Evolutionary conservation across 2,329 filamentous ascomycete genomes (phyloP).

Genomic region (Didymellaceae sp.): DNA sequence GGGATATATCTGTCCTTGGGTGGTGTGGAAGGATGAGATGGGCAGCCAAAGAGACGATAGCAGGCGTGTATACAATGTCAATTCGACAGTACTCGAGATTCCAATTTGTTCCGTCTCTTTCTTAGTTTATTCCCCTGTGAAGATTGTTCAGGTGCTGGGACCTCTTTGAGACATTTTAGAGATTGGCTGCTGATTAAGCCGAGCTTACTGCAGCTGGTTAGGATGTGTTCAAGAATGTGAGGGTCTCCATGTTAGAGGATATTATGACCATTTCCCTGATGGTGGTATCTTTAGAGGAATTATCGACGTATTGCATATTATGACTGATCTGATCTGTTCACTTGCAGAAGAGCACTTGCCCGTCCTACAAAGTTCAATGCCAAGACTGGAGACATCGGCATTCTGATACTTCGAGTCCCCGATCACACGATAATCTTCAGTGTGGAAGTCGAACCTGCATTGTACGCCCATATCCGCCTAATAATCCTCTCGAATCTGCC

Average conservation of each 20-base stretch:
- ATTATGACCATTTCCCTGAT: background rate
- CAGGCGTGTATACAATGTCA: background rate
- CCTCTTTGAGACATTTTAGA: constrained; percentile 12
- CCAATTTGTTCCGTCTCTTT: background rate
- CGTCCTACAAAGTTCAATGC: background rate
- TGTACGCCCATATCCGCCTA: background rate
- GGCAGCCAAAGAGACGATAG: background rate
- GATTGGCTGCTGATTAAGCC: constrained; percentile 15
- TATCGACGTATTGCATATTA: no score
- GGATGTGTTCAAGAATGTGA: background rate
- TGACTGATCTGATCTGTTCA: no score
- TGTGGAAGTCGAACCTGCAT: background rate
- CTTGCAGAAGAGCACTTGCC: no score
- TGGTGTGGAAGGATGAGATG: background rate
- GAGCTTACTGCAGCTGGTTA: constrained; percentile 16
- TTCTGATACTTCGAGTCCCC: constrained; percentile 6
- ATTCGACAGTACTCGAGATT: no score
- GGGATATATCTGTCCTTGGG: background rate
- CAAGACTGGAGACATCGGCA: constrained; percentile 12
- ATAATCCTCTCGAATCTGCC: background rate
- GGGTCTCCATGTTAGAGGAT: background rate
- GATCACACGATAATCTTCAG: constrained; percentile 17
- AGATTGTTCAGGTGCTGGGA: constrained; percentile 1
- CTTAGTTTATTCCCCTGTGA: background rate
- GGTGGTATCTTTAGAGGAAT: no score